A percentile compares a stretch with the other conserved stretches of the same genome.
Evolutionary conservation across 2,329 filamentous ascomycete genomes (phyloP).

Genomic region (Ascochyta koolunga): DNA sequence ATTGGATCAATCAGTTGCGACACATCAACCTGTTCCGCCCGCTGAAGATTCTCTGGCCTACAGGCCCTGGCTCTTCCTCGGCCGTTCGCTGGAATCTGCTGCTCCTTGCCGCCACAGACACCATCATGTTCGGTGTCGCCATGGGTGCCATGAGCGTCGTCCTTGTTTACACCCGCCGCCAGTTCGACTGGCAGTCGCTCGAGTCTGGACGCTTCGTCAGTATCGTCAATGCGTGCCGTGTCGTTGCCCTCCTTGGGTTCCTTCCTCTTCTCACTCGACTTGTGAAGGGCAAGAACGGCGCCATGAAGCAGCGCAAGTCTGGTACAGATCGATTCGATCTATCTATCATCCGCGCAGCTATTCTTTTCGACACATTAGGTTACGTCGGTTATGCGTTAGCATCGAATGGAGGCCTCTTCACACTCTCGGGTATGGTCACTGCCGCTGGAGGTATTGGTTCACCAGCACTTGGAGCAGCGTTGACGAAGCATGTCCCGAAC

Average conservation of each 20-base stretch:
- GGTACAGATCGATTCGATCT: conserved; percentile 83
- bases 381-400: conserved; percentile 76
- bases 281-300: conserved; percentile 63
- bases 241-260: conserved; percentile 74
- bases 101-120: conserved; percentile 79
- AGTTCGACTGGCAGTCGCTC: conserved; percentile 82
- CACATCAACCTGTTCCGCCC: conserved; percentile 73
- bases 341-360: conserved; percentile 73
- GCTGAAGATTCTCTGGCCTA: conserved; percentile 78
- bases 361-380: conserved; percentile 78
- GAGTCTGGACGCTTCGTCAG: conserved; percentile 84
- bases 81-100: conserved; percentile 80
- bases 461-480: conserved; percentile 79
- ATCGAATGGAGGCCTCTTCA: conserved; percentile 67
- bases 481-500: conserved; percentile 89
- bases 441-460: conserved; percentile 83
- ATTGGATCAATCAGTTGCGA: conserved; percentile 54
- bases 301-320: conserved; percentile 48
- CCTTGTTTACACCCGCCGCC: conserved; percentile 79
- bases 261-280: conserved; percentile 79
- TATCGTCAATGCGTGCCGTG: conserved; percentile 76
- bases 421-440: conserved; percentile 73
- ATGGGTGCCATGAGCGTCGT: conserved; percentile 83
- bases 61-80: conserved; percentile 64
- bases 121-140: conserved; percentile 78